These are phyloP conservation scores for Poteriospumella lacustris DNA, from an alignment of 108 stramenopile species.

Conservation along the genomic window DNA sequence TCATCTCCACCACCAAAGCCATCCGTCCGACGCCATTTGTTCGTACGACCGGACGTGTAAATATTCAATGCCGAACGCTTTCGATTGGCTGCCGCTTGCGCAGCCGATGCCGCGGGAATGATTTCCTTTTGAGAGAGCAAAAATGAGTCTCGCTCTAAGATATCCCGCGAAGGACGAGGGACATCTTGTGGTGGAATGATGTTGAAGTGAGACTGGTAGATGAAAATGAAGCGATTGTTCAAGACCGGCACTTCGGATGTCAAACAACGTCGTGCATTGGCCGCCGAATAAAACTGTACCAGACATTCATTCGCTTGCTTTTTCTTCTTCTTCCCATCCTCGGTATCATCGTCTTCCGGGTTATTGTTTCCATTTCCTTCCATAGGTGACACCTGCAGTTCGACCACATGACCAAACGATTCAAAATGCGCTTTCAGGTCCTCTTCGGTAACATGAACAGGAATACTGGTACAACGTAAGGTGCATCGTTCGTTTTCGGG, in stretches of 20 bases:
- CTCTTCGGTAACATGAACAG: background rate
- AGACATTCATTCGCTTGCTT: background rate
- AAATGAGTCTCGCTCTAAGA: background rate
- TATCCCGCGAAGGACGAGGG: background rate
- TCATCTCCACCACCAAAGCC: no score
- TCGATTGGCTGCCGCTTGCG: no score
- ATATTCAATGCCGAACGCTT: no score
- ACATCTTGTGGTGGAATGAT: conserved; percentile 10
- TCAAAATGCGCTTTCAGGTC: background rate
- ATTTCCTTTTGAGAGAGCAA: background rate
- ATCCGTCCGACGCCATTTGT: background rate
- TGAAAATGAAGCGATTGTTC: conserved; percentile 1
- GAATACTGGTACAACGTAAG: background rate
- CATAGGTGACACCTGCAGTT: background rate
- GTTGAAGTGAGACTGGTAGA: background rate
- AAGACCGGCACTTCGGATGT: background rate
- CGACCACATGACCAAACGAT: background rate
- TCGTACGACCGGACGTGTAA: no score
- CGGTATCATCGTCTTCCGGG: background rate
- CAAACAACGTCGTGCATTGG: background rate
- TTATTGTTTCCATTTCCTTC: background rate
- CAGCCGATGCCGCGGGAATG: background rate
- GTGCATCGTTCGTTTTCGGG: conserved; percentile 3
- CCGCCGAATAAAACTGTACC: conserved; percentile 18
- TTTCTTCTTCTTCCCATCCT: background rate